phyloP scores from a whole-genome alignment of 2,329 filamentous ascomycete species.

The Epichloe scottii region DNA sequence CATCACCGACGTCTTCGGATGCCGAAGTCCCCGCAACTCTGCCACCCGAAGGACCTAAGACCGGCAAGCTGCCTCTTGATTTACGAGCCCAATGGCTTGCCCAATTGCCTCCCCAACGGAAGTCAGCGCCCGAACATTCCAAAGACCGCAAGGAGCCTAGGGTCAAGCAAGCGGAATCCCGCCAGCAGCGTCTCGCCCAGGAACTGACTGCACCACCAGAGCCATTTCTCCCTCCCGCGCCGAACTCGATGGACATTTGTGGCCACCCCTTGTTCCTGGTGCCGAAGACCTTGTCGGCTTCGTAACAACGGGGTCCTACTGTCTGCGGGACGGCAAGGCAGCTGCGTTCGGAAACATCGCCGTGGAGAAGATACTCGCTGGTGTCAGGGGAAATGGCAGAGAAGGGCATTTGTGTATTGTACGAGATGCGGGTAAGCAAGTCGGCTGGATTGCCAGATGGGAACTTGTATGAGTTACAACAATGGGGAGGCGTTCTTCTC shows the following conservation, averaged over 20 bases:
- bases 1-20: constrained; percentile 17
- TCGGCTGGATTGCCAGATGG: constrained; percentile 73
- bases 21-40: constrained; percentile 35
- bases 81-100: constrained; percentile 63
- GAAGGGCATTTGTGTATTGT: constrained; percentile 60
- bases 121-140: background rate
- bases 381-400: constrained; percentile 18
- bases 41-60: constrained; percentile 13
- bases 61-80: constrained; percentile 24
- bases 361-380: constrained; percentile 39
- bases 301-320: constrained; percentile 77
- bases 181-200: constrained; percentile 32
- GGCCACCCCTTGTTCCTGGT: constrained; percentile 57
- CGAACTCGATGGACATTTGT: constrained; percentile 26
- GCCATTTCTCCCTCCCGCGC: constrained; percentile 20
- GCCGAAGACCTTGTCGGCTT: constrained; percentile 76
- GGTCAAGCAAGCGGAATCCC: constrained; percentile 21
- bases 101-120: constrained; percentile 24
- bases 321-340: constrained; percentile 61
- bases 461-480: constrained; percentile 38
- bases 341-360: constrained; percentile 63
- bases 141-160: constrained; percentile 6
- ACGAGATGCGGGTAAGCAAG: constrained; percentile 62
- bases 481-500: too few species aligned
- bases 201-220: constrained; percentile 30